Percentiles rank a stretch among this genome's conserved stretches.
phyloP scores from a whole-genome alignment of 306 rosid species.

The Carpinus viminea region DNA sequence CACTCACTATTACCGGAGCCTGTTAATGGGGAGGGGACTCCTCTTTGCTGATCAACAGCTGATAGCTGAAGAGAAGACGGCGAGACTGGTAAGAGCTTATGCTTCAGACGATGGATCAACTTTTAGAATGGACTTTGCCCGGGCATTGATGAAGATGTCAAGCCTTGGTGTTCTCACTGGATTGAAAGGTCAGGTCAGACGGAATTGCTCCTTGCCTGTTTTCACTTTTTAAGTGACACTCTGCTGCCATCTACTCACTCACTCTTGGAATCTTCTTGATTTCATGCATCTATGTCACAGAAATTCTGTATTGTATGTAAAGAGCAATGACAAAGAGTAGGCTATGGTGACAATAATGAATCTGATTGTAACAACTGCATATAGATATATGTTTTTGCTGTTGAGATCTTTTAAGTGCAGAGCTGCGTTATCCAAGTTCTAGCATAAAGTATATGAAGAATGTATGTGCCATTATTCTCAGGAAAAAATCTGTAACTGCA shows the following conservation, averaged over 20 bases:
- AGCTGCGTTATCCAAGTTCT: no score
- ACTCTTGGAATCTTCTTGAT: not conserved
- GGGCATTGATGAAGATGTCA: slow-evolving; percentile 75
- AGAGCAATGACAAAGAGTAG: no score
- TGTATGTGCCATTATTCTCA: no score
- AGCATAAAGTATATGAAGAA: no score
- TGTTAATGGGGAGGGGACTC: slow-evolving; percentile 76
- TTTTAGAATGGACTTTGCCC: slow-evolving; percentile 72
- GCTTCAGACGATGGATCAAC: slow-evolving; percentile 79
- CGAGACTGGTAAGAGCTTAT: slow-evolving; percentile 61
- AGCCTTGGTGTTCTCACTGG: slow-evolving; percentile 34
- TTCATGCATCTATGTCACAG: no score
- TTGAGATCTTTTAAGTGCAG: no score
- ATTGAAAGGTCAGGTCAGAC: slow-evolving; percentile 39
- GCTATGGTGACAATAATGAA: no score
- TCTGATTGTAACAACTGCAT: no score
- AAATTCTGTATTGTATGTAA: no score
- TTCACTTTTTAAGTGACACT: not conserved
- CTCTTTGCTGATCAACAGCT: slow-evolving; percentile 85
- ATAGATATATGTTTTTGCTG: no score
- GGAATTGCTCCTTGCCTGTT: slow-evolving; percentile 32
- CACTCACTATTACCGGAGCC: slow-evolving; percentile 62
- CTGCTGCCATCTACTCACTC: not conserved
- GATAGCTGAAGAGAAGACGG: slow-evolving; percentile 63
- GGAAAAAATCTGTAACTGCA: slow-evolving; percentile 50